Percentiles rank a stretch among this genome's conserved stretches.
Evolutionary conservation across 202 grass and related monocot genomes (phyloP).

Genomic region (Sporobolus alterniflorus): DNA sequence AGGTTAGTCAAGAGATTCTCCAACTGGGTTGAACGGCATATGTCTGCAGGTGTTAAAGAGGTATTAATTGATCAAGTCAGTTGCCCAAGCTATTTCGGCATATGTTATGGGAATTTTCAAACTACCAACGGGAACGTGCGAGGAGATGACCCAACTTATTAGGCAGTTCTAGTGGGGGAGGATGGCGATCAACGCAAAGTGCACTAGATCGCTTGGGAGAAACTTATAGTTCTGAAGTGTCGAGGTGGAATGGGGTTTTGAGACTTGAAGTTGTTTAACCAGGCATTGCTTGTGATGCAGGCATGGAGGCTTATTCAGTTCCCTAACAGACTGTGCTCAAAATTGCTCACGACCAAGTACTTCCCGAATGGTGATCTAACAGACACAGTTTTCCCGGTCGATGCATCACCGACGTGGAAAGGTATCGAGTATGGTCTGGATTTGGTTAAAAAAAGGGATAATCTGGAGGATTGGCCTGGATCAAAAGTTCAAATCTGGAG

Average conservation of each 20-base stretch:
- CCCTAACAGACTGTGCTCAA: background rate
- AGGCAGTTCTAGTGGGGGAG: too few species aligned
- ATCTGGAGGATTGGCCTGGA: background rate
- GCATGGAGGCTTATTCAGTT: background rate
- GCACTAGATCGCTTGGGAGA: too few species aligned
- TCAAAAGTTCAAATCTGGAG: background rate
- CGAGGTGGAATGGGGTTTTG: background rate
- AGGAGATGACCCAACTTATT: too few species aligned
- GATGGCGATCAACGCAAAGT: too few species aligned
- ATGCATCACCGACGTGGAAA: background rate
- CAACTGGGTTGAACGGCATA: background rate
- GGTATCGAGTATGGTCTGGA: background rate
- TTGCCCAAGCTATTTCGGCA: background rate
- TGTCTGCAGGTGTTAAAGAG: background rate
- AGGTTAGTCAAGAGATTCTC: background rate
- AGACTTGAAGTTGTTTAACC: background rate
- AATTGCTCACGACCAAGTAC: background rate
- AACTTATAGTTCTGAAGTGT: background rate
- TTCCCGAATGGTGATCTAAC: background rate
- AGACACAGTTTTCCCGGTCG: background rate
- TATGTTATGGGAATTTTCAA: background rate
- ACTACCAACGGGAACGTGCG: too few species aligned
- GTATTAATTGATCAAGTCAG: background rate
- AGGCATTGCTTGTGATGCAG: background rate
- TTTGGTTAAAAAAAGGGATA: background rate